These are phyloP conservation scores for Rhodotorula toruloides DNA, from an alignment of 768 basidiomycete genomes.

Conservation along the genomic window DNA sequence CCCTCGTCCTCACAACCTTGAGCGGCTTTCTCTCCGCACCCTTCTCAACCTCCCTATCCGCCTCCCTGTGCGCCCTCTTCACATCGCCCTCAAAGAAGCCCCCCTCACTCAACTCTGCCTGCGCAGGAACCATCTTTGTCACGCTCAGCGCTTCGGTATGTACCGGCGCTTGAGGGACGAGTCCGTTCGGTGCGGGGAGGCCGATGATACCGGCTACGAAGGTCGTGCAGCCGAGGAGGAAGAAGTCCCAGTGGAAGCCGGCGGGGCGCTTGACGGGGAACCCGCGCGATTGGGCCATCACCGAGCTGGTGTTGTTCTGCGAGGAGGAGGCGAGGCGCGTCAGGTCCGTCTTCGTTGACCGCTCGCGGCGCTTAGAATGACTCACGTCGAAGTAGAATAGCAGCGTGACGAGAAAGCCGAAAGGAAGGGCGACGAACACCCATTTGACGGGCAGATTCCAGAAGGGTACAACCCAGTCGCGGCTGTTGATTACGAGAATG, in stretches of 20 bases:
- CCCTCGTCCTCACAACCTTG: constrained; percentile 52
- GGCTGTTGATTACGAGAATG: constrained; percentile 45
- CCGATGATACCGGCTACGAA: constrained; percentile 75
- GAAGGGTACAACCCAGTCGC: constrained; percentile 78
- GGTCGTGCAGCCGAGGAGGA: constrained; percentile 81
- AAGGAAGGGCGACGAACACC: constrained; percentile 82
- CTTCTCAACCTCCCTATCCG: constrained; percentile 6
- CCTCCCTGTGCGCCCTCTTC: constrained; percentile 10
- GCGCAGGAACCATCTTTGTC: constrained; percentile 27
- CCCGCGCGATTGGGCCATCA: constrained; percentile 84
- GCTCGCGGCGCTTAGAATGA: too few relatives aligned
- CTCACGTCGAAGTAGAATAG: constrained; percentile 78
- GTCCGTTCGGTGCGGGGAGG: constrained; percentile 71
- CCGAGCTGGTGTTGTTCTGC: constrained; percentile 60
- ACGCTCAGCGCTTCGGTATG: constrained; percentile 69
- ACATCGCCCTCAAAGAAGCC: constrained; percentile 38
- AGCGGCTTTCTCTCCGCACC: constrained; percentile 29
- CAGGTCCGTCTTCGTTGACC: not conserved
- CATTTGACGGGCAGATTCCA: constrained; percentile 84
- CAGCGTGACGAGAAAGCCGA: constrained; percentile 79
- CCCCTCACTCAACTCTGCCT: constrained; percentile 21
- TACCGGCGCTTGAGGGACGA: constrained; percentile 68
- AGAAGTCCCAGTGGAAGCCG: constrained; percentile 64
- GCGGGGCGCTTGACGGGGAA: constrained; percentile 88
- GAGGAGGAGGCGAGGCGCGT: too few relatives aligned